Base-by-base conservation (phyloP, 1,139 yeast genomes). In the Tardiomyces depauwii region DNA sequence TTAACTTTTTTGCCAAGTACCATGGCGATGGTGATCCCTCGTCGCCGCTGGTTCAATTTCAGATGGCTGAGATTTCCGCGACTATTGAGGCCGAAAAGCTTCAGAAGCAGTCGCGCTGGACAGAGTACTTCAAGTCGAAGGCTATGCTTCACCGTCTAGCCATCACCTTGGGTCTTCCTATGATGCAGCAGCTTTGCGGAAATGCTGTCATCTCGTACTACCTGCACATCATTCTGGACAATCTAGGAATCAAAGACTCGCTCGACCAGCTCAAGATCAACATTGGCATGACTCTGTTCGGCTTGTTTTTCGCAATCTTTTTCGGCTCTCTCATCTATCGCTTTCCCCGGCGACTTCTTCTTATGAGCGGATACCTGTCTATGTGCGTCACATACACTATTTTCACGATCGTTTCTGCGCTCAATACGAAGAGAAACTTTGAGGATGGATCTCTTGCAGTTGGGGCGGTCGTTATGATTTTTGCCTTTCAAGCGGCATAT, bases 141-240 rank as follows among this genome's bases (percentile, higher is more conserved):
- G 40, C 23, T 38, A 38, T 18, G 23, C 40, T 16, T 7, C 23
- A 38, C 18, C 19, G 40, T 18, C 23, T 38, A 3, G 11, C n/a
- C 12, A 56, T 2, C 62, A 62, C 45, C 50, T 67, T 45, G 59
- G 40, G 13, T 18, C 23, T 38, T 5, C 23, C 23, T 16, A 12
- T 18, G 19, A 38, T 38, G 40, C 19, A 18, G 65, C 76, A 73
- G 52, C 60, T 70, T 33, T 65, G 72, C 14, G 62, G 62, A 18
- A 58, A 58, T 40, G 74, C 73, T 39, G 63, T 73, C 48, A 72
- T 71, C 21, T 68, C 75, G 1, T 72, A 71, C 60, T 73, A 73
- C 55, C 61, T 73, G 49, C 64, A 63, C 47, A 62, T 65, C 49
- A 73, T 72, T 18, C 62, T 71, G 52, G 58, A 61, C 47, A 63